These are phyloP conservation scores for Penicillium sp. DNA, from an alignment of 2,329 filamentous ascomycete species.

Conservation along the genomic window DNA sequence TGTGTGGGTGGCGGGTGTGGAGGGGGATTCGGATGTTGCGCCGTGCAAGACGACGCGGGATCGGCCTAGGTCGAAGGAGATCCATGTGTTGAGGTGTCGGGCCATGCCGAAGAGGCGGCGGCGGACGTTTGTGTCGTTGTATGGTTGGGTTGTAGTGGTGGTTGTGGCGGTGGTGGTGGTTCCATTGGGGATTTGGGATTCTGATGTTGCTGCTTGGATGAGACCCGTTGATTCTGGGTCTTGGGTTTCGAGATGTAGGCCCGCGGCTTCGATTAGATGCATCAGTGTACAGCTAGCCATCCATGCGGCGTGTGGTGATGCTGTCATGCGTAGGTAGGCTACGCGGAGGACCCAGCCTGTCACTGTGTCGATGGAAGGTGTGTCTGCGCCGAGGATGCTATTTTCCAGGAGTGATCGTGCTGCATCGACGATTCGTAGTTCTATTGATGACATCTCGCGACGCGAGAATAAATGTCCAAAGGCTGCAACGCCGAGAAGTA, in stretches of 20 bases:
- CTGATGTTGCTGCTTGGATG: conserved; percentile 1
- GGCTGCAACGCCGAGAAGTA: conserved; percentile 63
- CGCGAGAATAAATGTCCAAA: conserved; percentile 61
- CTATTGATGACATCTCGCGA: conserved; percentile 48
- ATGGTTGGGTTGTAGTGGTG: neutral
- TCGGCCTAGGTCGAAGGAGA: conserved; percentile 64
- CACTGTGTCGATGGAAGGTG: conserved; percentile 39
- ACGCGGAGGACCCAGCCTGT: conserved; percentile 60
- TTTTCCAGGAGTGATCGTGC: conserved; percentile 57
- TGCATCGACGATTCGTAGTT: conserved; percentile 55
- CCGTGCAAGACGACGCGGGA: conserved; percentile 59
- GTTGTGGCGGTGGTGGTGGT: neutral
- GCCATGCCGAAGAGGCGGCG: conserved; percentile 58
- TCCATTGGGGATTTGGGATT: neutral
- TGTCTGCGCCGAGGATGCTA: conserved; percentile 34
- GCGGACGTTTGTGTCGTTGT: conserved; percentile 46
- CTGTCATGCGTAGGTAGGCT: conserved; percentile 60
- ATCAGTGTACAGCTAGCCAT: conserved; percentile 64
- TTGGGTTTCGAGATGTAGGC: conserved; percentile 40
- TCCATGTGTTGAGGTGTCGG: conserved; percentile 65
- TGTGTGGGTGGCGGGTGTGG: conserved; percentile 14
- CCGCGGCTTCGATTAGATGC: conserved; percentile 63
- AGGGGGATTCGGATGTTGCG: conserved; percentile 51
- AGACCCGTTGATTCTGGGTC: conserved; percentile 20
- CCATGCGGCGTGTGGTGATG: conserved; percentile 59